Evolutionary conservation across 2,329 filamentous ascomycete species (phyloP).

Genomic region (Metarhizium anisopliae): DNA sequence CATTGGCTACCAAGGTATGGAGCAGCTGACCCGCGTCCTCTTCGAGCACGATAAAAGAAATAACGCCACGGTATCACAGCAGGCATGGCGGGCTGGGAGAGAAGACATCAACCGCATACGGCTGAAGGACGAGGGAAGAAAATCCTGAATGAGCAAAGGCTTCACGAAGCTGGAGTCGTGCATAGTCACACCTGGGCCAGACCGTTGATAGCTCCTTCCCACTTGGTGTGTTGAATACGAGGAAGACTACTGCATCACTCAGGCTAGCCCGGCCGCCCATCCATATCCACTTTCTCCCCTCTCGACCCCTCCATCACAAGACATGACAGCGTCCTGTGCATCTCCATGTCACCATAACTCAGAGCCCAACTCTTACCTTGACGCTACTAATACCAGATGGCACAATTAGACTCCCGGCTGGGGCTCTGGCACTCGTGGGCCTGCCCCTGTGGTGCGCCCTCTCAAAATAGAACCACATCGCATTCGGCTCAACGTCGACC

Average conservation of each 20-base stretch:
- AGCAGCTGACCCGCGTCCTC: background rate
- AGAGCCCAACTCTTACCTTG: background rate
- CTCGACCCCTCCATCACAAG: background rate
- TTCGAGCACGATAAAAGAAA: background rate
- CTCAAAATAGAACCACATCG: background rate
- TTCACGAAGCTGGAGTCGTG: background rate
- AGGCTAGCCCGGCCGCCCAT: background rate
- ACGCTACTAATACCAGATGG: background rate
- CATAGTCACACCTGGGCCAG: background rate
- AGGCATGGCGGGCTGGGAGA: background rate
- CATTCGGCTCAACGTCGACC: background rate
- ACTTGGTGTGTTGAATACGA: slow-evolving; percentile 4
- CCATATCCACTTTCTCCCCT: background rate
- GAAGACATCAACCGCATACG: too few relatives aligned
- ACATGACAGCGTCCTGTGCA: background rate
- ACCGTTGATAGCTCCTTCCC: slow-evolving; percentile 1
- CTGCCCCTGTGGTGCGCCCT: background rate
- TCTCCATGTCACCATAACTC: background rate
- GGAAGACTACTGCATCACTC: background rate
- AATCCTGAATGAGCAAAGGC: background rate
- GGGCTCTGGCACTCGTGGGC: too few relatives aligned
- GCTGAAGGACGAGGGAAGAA: background rate
- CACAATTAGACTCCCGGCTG: background rate
- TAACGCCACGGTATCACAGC: background rate
- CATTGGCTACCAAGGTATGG: background rate